phyloP scores from a whole-genome alignment of 106 monocot genomes.

The Gastrodia elata region DNA sequence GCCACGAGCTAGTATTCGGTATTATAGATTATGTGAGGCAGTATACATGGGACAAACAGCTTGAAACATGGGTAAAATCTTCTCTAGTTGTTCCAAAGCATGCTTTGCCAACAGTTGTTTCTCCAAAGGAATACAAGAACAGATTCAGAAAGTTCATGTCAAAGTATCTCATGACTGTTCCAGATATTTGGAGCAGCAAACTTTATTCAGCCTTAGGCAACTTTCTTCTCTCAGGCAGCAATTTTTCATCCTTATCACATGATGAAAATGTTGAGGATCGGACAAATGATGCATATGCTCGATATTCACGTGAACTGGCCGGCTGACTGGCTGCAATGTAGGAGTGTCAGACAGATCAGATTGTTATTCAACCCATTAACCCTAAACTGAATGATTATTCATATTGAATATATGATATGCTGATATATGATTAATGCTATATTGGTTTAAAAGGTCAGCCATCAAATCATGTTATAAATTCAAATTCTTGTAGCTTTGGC shows the following conservation, averaged over 20 bases:
- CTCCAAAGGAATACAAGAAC: constrained; percentile 94
- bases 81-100: constrained; percentile 88
- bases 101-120: constrained; percentile 73
- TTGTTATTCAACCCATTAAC: no score
- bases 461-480: no score
- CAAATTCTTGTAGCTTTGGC: background rate
- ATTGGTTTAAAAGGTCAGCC: background rate
- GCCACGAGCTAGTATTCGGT: constrained; percentile 77
- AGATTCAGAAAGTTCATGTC: constrained; percentile 90
- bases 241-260: constrained; percentile 6
- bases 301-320: background rate
- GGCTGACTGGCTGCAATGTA: background rate
- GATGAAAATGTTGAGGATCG: constrained; percentile 9
- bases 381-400: no score
- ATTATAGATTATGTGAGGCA: constrained; percentile 99
- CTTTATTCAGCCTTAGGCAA: constrained; percentile 16
- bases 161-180: constrained; percentile 69
- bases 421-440: no score
- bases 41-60: constrained; percentile 98
- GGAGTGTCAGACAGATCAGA: no score
- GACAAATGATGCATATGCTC: constrained; percentile 7
- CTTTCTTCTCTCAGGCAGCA: constrained; percentile 11
- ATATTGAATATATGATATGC: no score
- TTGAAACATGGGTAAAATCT: constrained; percentile 86
- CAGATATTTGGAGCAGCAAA: constrained; percentile 53